Conservation (phyloP, 2,329 filamentous ascomycete genomes). For the Ilyonectria sp. region DNA sequence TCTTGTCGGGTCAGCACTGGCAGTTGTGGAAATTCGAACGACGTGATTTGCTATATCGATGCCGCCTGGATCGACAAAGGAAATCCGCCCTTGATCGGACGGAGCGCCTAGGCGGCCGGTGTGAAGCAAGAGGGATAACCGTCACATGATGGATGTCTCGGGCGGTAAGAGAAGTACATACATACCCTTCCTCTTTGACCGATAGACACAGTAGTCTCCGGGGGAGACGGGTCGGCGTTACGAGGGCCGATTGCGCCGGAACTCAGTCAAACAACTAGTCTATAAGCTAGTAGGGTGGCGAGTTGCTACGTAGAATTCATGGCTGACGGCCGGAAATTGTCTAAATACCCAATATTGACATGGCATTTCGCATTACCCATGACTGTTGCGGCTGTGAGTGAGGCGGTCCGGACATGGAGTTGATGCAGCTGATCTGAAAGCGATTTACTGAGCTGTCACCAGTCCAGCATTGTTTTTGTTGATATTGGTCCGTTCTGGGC, state of each 20-base stretch:
- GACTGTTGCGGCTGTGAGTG: background rate
- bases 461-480: background rate
- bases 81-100: background rate
- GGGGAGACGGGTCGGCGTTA: background rate
- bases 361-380: background rate
- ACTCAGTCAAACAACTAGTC: background rate
- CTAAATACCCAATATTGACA: background rate
- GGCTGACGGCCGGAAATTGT: background rate
- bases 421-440: background rate
- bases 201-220: background rate
- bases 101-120: background rate
- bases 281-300: background rate
- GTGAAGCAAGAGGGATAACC: background rate
- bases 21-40: slow-evolving; percentile 19
- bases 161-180: slow-evolving; percentile 1
- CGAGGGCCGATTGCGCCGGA: background rate
- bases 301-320: background rate
- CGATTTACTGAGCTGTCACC: background rate
- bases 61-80: slow-evolving; percentile 10
- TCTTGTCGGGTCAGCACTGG: background rate
- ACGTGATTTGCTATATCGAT: slow-evolving; percentile 8
- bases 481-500: slow-evolving; percentile 16
- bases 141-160: slow-evolving; percentile 15
- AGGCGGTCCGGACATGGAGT: background rate
- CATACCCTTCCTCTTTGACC: background rate